Conservation (phyloP, 805 yeast genomes). For the Priceomyces carsonii region DNA sequence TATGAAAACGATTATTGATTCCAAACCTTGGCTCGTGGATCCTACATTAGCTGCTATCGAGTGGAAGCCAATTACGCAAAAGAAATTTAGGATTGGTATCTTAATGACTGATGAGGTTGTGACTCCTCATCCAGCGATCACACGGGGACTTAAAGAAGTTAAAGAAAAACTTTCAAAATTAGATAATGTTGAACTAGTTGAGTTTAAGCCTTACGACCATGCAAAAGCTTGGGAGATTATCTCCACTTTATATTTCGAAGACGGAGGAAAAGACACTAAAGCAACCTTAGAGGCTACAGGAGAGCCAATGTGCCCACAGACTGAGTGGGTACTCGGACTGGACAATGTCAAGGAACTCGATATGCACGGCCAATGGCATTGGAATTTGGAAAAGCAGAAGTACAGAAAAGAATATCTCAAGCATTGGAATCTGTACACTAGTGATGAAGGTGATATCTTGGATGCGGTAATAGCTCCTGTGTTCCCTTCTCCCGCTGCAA, state of each 20-base stretch:
- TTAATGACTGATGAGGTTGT: constrained; percentile 43
- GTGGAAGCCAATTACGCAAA: neutral
- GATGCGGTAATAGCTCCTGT: constrained; percentile 34
- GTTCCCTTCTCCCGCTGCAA: constrained; percentile 37
- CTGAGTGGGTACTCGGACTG: constrained; percentile 1
- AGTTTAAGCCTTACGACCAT: neutral
- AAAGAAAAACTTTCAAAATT: constrained; percentile 23
- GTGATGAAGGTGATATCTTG: constrained; percentile 44
- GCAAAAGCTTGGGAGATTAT: constrained; percentile 2
- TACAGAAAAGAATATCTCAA: constrained; percentile 37
- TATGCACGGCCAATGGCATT: constrained; percentile 34
- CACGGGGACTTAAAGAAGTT: constrained; percentile 43
- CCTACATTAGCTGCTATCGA: constrained; percentile 26
- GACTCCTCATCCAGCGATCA: constrained; percentile 57
- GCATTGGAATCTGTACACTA: constrained; percentile 22
- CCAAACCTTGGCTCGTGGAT: constrained; percentile 50
- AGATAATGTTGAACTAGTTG: constrained; percentile 48
- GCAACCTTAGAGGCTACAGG: constrained; percentile 32
- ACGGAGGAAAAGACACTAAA: constrained; percentile 40
- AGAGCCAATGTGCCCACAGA: constrained; percentile 32
- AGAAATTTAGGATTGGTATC: constrained; percentile 40
- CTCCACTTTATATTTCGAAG: neutral
- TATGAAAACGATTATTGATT: constrained; percentile 34
- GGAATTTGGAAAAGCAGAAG: constrained; percentile 37
- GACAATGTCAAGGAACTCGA: constrained; percentile 20